Base-by-base conservation (phyloP, 2,329 filamentous ascomycete species). In the Aspergillus pseudotamarii region DNA sequence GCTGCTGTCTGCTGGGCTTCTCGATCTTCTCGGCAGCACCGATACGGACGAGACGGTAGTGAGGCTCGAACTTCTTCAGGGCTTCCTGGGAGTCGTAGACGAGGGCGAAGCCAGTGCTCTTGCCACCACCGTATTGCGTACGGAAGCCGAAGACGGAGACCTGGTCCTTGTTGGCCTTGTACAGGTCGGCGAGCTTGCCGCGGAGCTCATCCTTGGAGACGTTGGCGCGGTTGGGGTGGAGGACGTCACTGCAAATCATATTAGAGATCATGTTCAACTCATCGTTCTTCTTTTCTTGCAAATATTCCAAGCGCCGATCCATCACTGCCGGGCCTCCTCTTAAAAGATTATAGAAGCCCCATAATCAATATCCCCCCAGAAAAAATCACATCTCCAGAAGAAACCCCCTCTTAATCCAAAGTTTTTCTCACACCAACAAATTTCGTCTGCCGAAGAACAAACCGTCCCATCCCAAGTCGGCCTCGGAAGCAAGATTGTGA, bases 21-120 rank as follows among this genome's bases (percentile, higher is more conserved):
- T 99, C 95, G 83, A 93, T 88, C 92, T 98, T 98, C 83, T 83
- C 88, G 79, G 93, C 94, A 76, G 92, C 87, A 80, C 94, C 95
- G 81, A 97, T 92, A 75, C 95, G 90, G 83, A 99, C 89, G 76
- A 97, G 89, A 84, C 95, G 91, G 91, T 97, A 97, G 85, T 91
- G 91, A 78, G 95, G 95, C 90, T 99, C 95, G 84, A 98, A 99
- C 86, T 98, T 98, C 92, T 97, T 97, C 90, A 99, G 90, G 78
- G 94, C 93, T 88, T 99, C 95, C 80, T 89, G 86, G 73, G 92
- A 96, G 85, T 99, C 95, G 89, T 99, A 99, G 86, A 99, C 88
- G 79, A 98, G 93, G 73, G 93, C 95, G 82, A 99, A 99, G 78
- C 95, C 95, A 73, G 94, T 98, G 83, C 92, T 97, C 91, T 99